Evolutionary conservation across 2,329 filamentous ascomycete genomes (phyloP).

Genomic region (Chrysoporthe puriensis): DNA sequence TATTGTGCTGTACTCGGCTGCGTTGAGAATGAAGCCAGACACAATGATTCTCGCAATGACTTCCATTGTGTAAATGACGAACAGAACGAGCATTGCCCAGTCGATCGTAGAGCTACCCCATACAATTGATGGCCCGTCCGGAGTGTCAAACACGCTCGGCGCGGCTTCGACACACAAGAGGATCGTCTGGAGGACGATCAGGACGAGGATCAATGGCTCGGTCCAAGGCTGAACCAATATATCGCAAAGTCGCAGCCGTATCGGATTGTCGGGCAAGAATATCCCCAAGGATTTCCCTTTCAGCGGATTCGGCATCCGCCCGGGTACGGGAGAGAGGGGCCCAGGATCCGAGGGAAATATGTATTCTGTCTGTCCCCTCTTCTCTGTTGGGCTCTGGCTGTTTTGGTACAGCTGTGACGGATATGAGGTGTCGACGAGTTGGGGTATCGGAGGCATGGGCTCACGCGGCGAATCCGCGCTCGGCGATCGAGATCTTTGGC

Average conservation of each 20-base stretch:
- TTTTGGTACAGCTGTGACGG: conserved; percentile 47
- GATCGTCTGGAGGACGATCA: conserved; percentile 87
- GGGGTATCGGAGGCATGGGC: conserved; percentile 48
- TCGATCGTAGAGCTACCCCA: conserved; percentile 77
- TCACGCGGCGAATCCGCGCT: conserved; percentile 56
- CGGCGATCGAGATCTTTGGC: conserved; percentile 61
- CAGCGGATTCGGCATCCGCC: conserved; percentile 71
- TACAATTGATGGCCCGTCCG: conserved; percentile 59
- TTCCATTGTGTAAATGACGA: conserved; percentile 88
- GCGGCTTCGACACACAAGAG: conserved; percentile 85
- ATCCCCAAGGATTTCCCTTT: conserved; percentile 85
- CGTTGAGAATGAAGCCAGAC: conserved; percentile 90
- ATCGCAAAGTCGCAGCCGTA: conserved; percentile 78
- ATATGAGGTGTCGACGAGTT: conserved; percentile 55
- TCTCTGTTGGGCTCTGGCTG: conserved; percentile 48
- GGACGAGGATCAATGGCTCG: conserved; percentile 81
- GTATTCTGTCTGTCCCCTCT: conserved; percentile 42
- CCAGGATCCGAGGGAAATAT: conserved; percentile 37
- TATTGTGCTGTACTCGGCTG: conserved; percentile 88
- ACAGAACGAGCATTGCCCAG: conserved; percentile 80
- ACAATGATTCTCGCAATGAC: conserved; percentile 83
- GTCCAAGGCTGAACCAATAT: conserved; percentile 83
- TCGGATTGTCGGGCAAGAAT: conserved; percentile 75
- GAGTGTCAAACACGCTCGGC: conserved; percentile 67
- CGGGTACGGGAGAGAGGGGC: conserved; percentile 37